Evolutionary conservation across 305 asterid species (phyloP).

Genomic region (Striga hermonthica): DNA sequence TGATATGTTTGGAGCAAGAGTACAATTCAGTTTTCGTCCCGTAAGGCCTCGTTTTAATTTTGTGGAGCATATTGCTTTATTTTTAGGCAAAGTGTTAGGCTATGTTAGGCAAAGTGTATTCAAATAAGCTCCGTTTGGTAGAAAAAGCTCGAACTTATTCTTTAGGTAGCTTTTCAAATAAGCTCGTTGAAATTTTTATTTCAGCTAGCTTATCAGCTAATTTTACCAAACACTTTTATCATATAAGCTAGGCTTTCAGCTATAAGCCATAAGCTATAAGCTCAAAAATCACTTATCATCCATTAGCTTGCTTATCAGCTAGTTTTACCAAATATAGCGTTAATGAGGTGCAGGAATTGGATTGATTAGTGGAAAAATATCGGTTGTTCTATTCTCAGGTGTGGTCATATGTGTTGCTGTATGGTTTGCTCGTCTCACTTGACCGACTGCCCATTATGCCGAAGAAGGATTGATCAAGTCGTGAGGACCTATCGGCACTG

Average conservation of each 20-base stretch:
- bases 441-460: conserved; percentile 92
- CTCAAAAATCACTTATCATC: too few species aligned
- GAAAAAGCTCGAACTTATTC: too few species aligned
- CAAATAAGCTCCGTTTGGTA: too few species aligned
- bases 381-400: conserved; percentile 56
- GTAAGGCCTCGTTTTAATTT: conserved; percentile 51
- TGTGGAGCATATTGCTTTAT: conserved; percentile 8
- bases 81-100: background rate
- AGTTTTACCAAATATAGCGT: too few species aligned
- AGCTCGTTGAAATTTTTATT: too few species aligned
- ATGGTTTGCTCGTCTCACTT: conserved; percentile 79
- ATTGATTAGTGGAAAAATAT: conserved; percentile 17
- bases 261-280: too few species aligned
- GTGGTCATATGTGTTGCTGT: conserved; percentile 99
- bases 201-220: too few species aligned
- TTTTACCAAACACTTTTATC: too few species aligned
- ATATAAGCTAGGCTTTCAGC: too few species aligned
- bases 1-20: conserved; percentile 93
- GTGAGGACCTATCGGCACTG: conserved; percentile 89
- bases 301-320: too few species aligned
- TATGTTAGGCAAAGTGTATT: too few species aligned
- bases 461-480: conserved; percentile 73
- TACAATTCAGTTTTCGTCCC: conserved; percentile 94
- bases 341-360: background rate
- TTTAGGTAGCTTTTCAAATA: too few species aligned